Percentiles rank a stretch among this genome's conserved stretches.
Evolutionary conservation across 1,284 basidiomycete genomes (phyloP).

Genomic region (Ganoderma sinense): DNA sequence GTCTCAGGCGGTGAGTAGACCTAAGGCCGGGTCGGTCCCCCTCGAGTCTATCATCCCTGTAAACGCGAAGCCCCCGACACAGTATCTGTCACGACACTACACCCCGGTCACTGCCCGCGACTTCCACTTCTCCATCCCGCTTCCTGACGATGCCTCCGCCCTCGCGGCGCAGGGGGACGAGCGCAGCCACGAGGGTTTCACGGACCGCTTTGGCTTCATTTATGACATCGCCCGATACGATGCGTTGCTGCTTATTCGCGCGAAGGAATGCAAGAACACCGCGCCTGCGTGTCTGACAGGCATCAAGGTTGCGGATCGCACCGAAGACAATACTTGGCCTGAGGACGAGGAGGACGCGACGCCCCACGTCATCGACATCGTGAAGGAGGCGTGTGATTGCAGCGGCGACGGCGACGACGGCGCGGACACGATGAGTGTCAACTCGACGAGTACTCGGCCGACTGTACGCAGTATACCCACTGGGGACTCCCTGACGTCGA

Average conservation of each 20-base stretch:
- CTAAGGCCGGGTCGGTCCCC: slow-evolving; percentile 72
- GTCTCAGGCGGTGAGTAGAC: slow-evolving; percentile 29
- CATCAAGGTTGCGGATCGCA: slow-evolving; percentile 84
- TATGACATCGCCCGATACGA: slow-evolving; percentile 88
- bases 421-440: slow-evolving; percentile 36
- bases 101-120: slow-evolving; percentile 72
- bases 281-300: slow-evolving; percentile 88
- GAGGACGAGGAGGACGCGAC: slow-evolving; percentile 56
- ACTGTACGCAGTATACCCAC: slow-evolving; percentile 31
- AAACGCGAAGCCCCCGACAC: slow-evolving; percentile 86
- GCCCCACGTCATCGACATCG: slow-evolving; percentile 57
- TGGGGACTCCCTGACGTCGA: slow-evolving; percentile 21
- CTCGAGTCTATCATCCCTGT: slow-evolving; percentile 91
- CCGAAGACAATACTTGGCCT: slow-evolving; percentile 79
- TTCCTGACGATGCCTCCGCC: slow-evolving; percentile 62
- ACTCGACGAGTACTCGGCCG: slow-evolving; percentile 36
- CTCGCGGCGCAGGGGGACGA: slow-evolving; percentile 62
- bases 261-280: slow-evolving; percentile 75
- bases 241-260: slow-evolving; percentile 76
- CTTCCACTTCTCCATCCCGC: slow-evolving; percentile 71
- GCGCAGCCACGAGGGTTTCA: slow-evolving; percentile 71
- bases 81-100: slow-evolving; percentile 78
- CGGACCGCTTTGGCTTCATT: slow-evolving; percentile 96
- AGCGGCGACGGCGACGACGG: slow-evolving; percentile 43
- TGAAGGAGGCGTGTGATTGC: slow-evolving; percentile 68